Evolutionary conservation across 805 yeast species (phyloP).

Genomic region (Yamadazyma akitaensis): DNA sequence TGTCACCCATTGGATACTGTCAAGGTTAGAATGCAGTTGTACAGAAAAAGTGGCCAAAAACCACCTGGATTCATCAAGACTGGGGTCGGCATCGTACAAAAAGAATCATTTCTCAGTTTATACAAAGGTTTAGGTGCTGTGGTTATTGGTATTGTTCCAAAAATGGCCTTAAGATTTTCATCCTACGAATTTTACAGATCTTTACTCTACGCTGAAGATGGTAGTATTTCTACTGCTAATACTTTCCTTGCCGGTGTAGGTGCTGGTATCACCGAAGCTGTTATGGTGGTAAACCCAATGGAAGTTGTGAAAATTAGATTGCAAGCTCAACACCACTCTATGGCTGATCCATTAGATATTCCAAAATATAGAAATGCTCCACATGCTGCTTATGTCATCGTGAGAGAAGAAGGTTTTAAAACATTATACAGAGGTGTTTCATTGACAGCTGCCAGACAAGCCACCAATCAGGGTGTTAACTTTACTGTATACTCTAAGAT

Average conservation of each 20-base stretch:
- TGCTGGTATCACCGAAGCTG: conserved; percentile 96
- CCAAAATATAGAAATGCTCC: conserved; percentile 92
- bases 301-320: conserved; percentile 95
- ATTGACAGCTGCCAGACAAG: conserved; percentile 95
- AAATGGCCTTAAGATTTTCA: conserved; percentile 96
- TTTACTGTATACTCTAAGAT: conserved; percentile 91
- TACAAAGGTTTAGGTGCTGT: conserved; percentile 98
- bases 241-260: conserved; percentile 93
- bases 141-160: conserved; percentile 94
- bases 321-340: conserved; percentile 91
- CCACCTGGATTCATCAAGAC: conserved; percentile 86
- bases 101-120: conserved; percentile 81
- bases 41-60: conserved; percentile 65
- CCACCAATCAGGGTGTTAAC: conserved; percentile 97
- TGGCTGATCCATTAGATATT: conserved; percentile 74
- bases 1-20: conserved; percentile 98
- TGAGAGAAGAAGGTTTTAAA: conserved; percentile 85
- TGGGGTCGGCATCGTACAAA: conserved; percentile 69
- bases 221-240: conserved; percentile 64
- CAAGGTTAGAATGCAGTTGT: conserved; percentile 95
- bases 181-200: conserved; percentile 88
- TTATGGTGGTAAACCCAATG: conserved; percentile 92
- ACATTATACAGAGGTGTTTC: conserved; percentile 93
- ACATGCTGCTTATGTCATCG: conserved; percentile 80
- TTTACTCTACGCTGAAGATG: conserved; percentile 59